These are phyloP conservation scores for Rutstroemia sp. DNA, from an alignment of 2,329 filamentous ascomycete species.

Conservation along the genomic window DNA sequence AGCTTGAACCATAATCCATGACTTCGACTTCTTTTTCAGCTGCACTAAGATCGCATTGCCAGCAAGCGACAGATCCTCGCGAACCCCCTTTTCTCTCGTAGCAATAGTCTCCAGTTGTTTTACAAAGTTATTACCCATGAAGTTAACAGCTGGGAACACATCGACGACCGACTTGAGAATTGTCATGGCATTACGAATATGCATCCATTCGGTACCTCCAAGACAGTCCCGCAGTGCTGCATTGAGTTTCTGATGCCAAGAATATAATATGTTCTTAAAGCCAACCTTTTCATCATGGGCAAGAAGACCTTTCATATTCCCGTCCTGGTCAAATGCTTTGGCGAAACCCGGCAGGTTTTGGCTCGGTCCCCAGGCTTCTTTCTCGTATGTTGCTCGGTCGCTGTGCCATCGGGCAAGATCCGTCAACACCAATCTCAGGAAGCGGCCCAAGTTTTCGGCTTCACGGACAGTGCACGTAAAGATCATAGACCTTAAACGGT, in stretches of 20 bases:
- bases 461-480: constrained; percentile 87
- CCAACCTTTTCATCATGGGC: constrained; percentile 78
- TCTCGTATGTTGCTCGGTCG: constrained; percentile 69
- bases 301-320: constrained; percentile 63
- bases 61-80: constrained; percentile 68
- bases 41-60: constrained; percentile 65
- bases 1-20: constrained; percentile 68
- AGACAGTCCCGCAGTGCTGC: constrained; percentile 76
- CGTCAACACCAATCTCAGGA: constrained; percentile 72
- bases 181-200: constrained; percentile 91
- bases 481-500: constrained; percentile 72
- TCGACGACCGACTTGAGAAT: constrained; percentile 75
- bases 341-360: constrained; percentile 72
- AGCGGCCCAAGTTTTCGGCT: constrained; percentile 86
- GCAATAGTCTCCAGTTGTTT: constrained; percentile 59
- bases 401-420: constrained; percentile 82
- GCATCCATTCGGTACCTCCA: constrained; percentile 85
- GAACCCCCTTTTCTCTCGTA: constrained; percentile 52
- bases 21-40: constrained; percentile 56
- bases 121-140: constrained; percentile 66
- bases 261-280: constrained; percentile 77
- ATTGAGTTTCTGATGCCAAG: constrained; percentile 82
- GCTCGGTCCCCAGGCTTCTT: constrained; percentile 64
- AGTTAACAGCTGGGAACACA: constrained; percentile 82
- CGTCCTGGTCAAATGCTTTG: constrained; percentile 60